Evolutionary conservation across 441 rosid genomes (phyloP), one percentile per base, ranked within the genome.

Genomic region (Erodium texanum): DNA sequence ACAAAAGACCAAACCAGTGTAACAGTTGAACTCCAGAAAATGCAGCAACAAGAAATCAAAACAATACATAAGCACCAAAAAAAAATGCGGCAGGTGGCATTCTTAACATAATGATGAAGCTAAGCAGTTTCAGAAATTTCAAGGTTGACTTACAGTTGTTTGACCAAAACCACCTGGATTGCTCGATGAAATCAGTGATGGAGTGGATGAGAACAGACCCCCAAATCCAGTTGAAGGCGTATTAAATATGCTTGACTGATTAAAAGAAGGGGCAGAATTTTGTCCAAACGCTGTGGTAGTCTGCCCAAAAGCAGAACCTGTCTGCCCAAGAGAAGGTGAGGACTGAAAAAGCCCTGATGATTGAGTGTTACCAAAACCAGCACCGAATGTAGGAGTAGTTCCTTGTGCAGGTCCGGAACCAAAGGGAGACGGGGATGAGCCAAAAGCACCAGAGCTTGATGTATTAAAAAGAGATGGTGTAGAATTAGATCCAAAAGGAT

Each of bases 361-460:
- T 76, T 84, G 96, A 50, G 82, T 83, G 76, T 78, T 81, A 24
- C 73, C 69, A 73, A 89, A 74, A 70, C 79, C 77, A 59, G 69
- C 65, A 76, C 61, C 80, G 76, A 92, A 86, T 62, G 85, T 67
- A 9, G 90, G 70, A 68, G 79, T 59, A 71, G 79, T 73, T 69
- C 82, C 82, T 38, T 77, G 87, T 62, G 82, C 80, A 65, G 82
- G 74, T 43, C 75, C 69, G 66, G 90, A 73, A 71, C 73, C 70
- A 77, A 90, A 88, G 68, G 85, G 59, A 64, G 99, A 80, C 66
- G 96, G 74, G 20, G 90, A 75, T 62, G 93, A 76, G 71, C 84
- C 80, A 75, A 89, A 87, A 14, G 80, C 65, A 65, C 85, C 68
- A 38, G 82, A 18, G 73, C 77, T 79, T 66, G 85, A 75, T 65